A percentile compares a stretch with the other conserved stretches of the same genome.
Evolutionary conservation across 1,284 basidiomycete species (phyloP).

Genomic region (Phellinidium pouzarii): DNA sequence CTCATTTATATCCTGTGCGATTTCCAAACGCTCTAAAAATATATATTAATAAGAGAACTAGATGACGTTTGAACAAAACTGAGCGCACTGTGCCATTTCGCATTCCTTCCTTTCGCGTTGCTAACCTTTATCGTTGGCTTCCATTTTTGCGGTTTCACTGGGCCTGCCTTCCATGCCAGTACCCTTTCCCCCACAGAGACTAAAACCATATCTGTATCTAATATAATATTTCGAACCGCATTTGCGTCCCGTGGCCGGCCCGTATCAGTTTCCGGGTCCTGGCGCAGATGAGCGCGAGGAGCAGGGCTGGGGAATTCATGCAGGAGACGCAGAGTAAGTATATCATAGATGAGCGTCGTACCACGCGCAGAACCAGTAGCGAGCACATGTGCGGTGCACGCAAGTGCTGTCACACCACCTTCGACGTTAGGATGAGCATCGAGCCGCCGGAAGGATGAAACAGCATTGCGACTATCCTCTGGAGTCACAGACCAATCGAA

Average conservation of each 20-base stretch:
- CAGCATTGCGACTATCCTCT: constrained; percentile 11
- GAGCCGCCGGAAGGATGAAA: constrained; percentile 40
- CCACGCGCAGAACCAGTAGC: constrained; percentile 63
- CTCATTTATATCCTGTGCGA: constrained; percentile 60
- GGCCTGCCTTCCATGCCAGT: constrained; percentile 64
- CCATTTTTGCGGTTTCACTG: constrained; percentile 26
- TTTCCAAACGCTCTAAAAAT: constrained; percentile 51
- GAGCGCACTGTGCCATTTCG: constrained; percentile 44
- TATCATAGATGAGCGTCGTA: constrained; percentile 58
- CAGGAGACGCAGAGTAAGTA: constrained; percentile 51
- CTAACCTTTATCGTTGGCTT: constrained; percentile 27
- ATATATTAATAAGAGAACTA: constrained; percentile 13
- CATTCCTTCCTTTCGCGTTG: constrained; percentile 28
- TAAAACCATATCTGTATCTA: constrained; percentile 58
- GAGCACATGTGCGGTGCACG: constrained; percentile 50
- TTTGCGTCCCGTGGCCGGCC: constrained; percentile 22
- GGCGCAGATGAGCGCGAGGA: constrained; percentile 26
- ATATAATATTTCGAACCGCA: constrained; percentile 54
- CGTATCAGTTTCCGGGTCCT: constrained; percentile 22
- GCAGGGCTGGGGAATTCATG: constrained; percentile 46
- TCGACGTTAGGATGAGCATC: constrained; percentile 47
- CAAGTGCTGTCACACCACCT: constrained; percentile 53
- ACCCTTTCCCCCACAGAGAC: constrained; percentile 58
- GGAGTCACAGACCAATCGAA: constrained; percentile 13
- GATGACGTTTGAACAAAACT: constrained; percentile 24